Conservation (phyloP, 805 yeast genomes). For the Sugiyamaella mastotermitis region DNA sequence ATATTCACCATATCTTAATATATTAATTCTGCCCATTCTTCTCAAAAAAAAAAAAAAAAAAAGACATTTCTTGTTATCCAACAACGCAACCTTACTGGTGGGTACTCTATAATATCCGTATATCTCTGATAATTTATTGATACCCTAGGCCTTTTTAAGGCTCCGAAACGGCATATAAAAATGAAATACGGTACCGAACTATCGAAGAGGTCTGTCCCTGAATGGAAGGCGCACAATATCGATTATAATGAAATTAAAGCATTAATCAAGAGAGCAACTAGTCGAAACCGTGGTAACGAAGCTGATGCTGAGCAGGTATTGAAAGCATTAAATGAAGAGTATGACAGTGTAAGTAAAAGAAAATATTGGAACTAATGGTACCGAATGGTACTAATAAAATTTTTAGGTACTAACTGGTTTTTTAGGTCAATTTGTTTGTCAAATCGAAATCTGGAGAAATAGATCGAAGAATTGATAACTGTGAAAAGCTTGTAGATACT, state of each 20-base stretch:
- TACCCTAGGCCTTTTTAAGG: too few species aligned
- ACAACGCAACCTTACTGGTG: too few species aligned
- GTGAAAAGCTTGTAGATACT: conserved; percentile 34
- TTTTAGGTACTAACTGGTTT: not conserved
- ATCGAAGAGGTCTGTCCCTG: conserved; percentile 69
- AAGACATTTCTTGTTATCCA: not conserved
- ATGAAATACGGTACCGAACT: conserved; percentile 90
- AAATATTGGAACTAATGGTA: not conserved
- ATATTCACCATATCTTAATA: too few species aligned
- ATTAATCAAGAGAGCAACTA: conserved; percentile 55
- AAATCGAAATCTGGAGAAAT: conserved; percentile 65
- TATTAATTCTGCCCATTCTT: too few species aligned
- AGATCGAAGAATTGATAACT: conserved; percentile 41
- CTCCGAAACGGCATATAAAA: too few species aligned
- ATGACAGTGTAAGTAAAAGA: conserved; percentile 44
- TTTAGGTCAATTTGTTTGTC: conserved; percentile 48
- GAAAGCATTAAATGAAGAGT: conserved; percentile 48
- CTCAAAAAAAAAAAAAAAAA: too few species aligned
- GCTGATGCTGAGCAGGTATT: conserved; percentile 31
- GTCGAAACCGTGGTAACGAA: conserved; percentile 13
- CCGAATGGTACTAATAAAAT: not conserved
- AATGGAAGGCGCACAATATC: conserved; percentile 80
- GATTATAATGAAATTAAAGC: conserved; percentile 75
- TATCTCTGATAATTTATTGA: too few species aligned
- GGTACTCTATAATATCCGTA: too few species aligned